phyloP scores from a whole-genome alignment of 2,329 filamentous ascomycete genomes.

The Cladobotryum protrusum region DNA sequence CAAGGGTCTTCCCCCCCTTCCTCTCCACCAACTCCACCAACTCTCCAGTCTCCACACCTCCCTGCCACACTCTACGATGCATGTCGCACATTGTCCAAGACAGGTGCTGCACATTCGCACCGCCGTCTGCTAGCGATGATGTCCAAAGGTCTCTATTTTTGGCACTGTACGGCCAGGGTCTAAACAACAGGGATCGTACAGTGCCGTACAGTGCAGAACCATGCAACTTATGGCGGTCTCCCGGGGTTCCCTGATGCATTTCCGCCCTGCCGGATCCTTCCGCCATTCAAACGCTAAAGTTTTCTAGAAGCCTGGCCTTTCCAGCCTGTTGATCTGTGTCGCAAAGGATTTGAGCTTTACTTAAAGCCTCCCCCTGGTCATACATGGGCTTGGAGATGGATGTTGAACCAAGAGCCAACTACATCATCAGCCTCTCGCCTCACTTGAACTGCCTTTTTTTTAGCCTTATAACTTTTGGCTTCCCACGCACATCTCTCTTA shows the following conservation, averaged over 20 bases:
- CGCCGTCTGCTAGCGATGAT: background rate
- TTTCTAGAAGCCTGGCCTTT: conserved; percentile 10
- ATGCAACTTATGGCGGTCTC: background rate
- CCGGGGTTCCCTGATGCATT: background rate
- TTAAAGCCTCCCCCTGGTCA: background rate
- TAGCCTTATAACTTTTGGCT: background rate
- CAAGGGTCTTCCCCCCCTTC: background rate
- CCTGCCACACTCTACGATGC: background rate
- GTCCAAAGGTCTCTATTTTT: background rate
- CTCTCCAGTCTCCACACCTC: background rate
- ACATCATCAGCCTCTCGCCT: background rate
- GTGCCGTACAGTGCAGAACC: background rate
- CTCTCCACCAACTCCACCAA: background rate
- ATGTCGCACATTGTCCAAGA: background rate
- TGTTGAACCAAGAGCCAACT: background rate
- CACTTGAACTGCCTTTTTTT: background rate
- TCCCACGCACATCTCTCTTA: background rate
- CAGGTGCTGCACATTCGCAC: background rate
- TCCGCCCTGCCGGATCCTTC: conserved; percentile 9
- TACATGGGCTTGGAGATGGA: background rate
- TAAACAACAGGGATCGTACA: background rate
- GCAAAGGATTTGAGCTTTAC: background rate
- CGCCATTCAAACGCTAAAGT: conserved; percentile 5
- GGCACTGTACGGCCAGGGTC: background rate
- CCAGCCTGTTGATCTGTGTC: background rate